A percentile compares a stretch with the other conserved stretches of the same genome.
phyloP scores from a whole-genome alignment of 1,284 basidiomycete genomes.

The Psilocybe mexicana region DNA sequence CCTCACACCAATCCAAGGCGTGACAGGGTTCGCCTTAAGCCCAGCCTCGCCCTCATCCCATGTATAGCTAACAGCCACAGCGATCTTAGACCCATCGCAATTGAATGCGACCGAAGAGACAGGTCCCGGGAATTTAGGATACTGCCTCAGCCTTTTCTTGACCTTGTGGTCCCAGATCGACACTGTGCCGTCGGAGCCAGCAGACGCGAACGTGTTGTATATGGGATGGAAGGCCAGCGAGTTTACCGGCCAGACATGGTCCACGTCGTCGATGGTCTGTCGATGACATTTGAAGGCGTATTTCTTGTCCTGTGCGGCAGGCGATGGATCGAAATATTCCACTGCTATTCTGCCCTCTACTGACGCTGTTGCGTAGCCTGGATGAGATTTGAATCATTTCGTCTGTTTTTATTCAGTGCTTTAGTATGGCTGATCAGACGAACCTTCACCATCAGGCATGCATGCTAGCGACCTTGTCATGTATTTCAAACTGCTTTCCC shows the following conservation, averaged over 20 bases:
- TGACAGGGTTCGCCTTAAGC: conserved; percentile 43
- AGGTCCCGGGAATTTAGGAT: conserved; percentile 75
- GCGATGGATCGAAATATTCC: conserved; percentile 91
- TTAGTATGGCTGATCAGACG: conserved; percentile 18
- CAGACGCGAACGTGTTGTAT: conserved; percentile 90
- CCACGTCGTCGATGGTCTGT: conserved; percentile 86
- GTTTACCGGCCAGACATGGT: conserved; percentile 98
- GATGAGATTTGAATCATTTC: background rate
- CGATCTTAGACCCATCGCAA: conserved; percentile 79
- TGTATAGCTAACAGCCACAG: conserved; percentile 82
- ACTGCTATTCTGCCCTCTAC: conserved; percentile 97
- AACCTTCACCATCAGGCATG: conserved; percentile 92
- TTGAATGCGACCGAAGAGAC: conserved; percentile 61
- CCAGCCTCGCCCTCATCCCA: conserved; percentile 86
- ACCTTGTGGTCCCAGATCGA: conserved; percentile 97
- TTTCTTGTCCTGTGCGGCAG: conserved; percentile 81
- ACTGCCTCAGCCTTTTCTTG: conserved; percentile 93
- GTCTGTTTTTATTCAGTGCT: background rate
- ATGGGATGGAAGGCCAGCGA: conserved; percentile 91
- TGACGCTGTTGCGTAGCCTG: conserved; percentile 91
- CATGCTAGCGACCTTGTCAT: conserved; percentile 90
- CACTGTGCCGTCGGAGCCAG: conserved; percentile 89
- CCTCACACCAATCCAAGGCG: conserved; percentile 47
- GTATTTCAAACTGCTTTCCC: conserved; percentile 94
- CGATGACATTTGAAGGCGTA: conserved; percentile 99